Conservation (phyloP, 352 stramenopile species). For the Globisporangium paroecandrum region DNA sequence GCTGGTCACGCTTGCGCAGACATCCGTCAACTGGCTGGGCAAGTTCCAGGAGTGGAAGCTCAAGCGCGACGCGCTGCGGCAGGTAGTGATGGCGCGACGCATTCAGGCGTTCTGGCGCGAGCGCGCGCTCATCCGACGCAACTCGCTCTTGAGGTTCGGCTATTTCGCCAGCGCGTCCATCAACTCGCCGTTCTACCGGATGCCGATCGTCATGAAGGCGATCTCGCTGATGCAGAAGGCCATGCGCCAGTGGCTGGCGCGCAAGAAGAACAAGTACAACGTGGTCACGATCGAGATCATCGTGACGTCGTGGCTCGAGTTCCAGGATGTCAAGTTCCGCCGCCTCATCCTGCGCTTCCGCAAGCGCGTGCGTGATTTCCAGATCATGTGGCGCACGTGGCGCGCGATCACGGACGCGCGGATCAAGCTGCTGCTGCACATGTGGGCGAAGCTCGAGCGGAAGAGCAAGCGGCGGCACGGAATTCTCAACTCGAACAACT, state of each 20-base stretch:
- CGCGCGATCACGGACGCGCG: slow-evolving; percentile 65
- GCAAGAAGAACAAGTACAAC: slow-evolving; percentile 23
- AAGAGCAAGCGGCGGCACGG: slow-evolving; percentile 49
- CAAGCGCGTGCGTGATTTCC: slow-evolving; percentile 70
- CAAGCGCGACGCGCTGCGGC: slow-evolving; percentile 31
- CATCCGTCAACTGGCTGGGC: slow-evolving; percentile 33
- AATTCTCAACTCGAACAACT: slow-evolving; percentile 18
- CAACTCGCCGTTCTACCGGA: slow-evolving; percentile 42
- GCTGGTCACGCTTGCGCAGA: slow-evolving; percentile 33
- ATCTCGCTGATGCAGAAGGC: slow-evolving; percentile 37
- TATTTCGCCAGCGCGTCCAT: slow-evolving; percentile 25
- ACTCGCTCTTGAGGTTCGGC: slow-evolving; percentile 22
- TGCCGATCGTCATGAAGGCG: slow-evolving; percentile 44
- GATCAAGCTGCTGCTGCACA: slow-evolving; percentile 63
- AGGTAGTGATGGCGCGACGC: slow-evolving; percentile 44
- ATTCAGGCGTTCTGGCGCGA: slow-evolving; percentile 60
- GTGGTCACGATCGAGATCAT: slow-evolving; percentile 40
- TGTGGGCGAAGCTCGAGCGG: slow-evolving; percentile 64
- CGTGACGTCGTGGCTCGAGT: slow-evolving; percentile 73
- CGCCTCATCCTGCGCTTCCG: slow-evolving; percentile 74
- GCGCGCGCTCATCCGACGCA: slow-evolving; percentile 21
- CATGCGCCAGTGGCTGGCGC: slow-evolving; percentile 40
- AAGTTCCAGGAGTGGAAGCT: slow-evolving; percentile 44
- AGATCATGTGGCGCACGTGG: slow-evolving; percentile 72
- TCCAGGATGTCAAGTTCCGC: slow-evolving; percentile 82